Evolutionary conservation across 768 basidiomycete genomes (phyloP), one percentile per base, ranked within the genome.

Genomic region (Calocybe indica): DNA sequence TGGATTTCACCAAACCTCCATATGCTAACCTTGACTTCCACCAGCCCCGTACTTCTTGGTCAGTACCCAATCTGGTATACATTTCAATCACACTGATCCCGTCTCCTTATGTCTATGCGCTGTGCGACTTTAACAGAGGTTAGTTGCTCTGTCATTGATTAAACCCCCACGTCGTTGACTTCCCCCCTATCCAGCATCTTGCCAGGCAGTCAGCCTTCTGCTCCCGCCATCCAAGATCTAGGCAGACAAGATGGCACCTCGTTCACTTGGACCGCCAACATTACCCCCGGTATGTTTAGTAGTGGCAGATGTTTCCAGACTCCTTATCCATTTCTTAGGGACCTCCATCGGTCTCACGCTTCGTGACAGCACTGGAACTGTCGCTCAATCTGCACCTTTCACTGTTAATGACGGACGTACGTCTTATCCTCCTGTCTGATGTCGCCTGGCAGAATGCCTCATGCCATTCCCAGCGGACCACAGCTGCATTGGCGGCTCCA

Each of bases 21-120:
- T 33, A 13, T 43, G 44, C 44, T 45, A n/a, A 58, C 34, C 6
- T 34, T 10, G 30, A 50, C 33, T 49, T 12, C 38, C 6, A 22
- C 8, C 47, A 88, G 84, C 64, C 33, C 83, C 85, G 32, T 88
- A 74, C 72, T 78, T 67, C 56, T 54, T 86, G 72, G 86, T 88
- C 62, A 45, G 83, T 73, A 8, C 34, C 33, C 49, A 22, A 36
- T 31, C 29, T 11, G 6, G 28, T 37, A 8, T 29, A 22, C 15
- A 38, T n/a, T 49, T 43, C 48, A n/a, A 8, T 37, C 42, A 15
- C 4, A 53, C 48, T 33, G 11, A 29, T 42, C 31, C 39, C 42
- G 49, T 48, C 22, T 29, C 37, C 13, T 22, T 22, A 4, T 4
- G 22, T 22, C 22, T 22, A 22, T 22, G 22, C 22, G 22, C 22